Evolutionary conservation across 225 moss, liverwort and hornwort genomes (phyloP).

Genomic region (Marchantia paleacea): DNA sequence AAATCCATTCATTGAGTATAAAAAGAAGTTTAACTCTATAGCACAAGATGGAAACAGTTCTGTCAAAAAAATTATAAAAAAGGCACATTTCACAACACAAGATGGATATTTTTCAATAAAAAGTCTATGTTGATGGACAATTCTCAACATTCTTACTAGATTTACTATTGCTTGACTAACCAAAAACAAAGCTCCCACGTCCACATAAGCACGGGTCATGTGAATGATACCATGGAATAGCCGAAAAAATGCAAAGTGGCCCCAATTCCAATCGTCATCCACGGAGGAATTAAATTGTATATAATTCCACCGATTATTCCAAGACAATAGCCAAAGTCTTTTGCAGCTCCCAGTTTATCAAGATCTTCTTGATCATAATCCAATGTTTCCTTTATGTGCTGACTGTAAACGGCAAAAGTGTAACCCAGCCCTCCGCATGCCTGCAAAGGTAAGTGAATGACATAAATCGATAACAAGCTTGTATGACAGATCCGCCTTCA

Average conservation of each 20-base stretch:
- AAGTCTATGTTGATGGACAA: too few relatives aligned
- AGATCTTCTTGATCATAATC: conserved; percentile 70
- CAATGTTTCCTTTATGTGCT: conserved; percentile 73
- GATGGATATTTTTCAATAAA: too few relatives aligned
- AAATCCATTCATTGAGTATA: too few relatives aligned
- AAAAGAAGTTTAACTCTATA: too few relatives aligned
- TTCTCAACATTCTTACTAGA: too few relatives aligned
- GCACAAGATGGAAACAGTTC: too few relatives aligned
- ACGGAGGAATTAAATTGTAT: conserved; percentile 73
- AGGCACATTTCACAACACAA: too few relatives aligned
- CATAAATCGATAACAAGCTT: not conserved
- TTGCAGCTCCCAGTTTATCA: conserved; percentile 81
- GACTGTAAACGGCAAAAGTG: conserved; percentile 83
- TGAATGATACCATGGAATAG: conserved; percentile 65
- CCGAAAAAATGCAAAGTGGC: conserved; percentile 63
- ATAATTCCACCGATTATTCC: conserved; percentile 80
- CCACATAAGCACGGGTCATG: not conserved
- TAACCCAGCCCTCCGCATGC: conserved; percentile 80
- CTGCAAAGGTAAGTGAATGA: conserved; percentile 31
- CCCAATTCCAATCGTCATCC: conserved; percentile 66
- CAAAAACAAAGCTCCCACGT: too few relatives aligned
- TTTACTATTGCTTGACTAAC: too few relatives aligned
- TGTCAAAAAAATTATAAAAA: too few relatives aligned
- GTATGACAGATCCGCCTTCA: not conserved
- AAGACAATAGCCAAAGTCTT: conserved; percentile 77